A percentile compares a stretch with the other conserved stretches of the same genome.
Evolutionary conservation across 2,329 filamentous ascomycete species (phyloP).

Genomic region (Hymenoscyphus occultus): DNA sequence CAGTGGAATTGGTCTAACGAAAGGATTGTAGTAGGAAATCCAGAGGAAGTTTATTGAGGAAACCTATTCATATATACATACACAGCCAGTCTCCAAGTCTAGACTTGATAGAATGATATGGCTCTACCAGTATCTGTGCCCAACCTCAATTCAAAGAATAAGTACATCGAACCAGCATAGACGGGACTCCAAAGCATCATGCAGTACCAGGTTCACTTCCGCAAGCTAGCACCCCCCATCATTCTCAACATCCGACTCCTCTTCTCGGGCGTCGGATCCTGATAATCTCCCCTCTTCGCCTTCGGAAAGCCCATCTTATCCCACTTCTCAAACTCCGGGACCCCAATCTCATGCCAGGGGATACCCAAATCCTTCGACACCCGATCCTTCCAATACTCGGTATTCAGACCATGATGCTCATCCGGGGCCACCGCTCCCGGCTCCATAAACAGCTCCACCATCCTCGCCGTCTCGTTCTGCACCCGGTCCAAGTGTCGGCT

Average conservation of each 20-base stretch:
- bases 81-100: no score
- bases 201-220: neutral
- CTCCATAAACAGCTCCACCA: slow-evolving; percentile 21
- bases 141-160: no score
- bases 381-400: slow-evolving; percentile 15
- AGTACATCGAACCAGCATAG: no score
- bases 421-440: slow-evolving; percentile 14
- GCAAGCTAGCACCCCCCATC: neutral
- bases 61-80: no score
- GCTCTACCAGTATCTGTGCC: no score
- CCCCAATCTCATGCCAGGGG: slow-evolving; percentile 18
- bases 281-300: slow-evolving; percentile 23
- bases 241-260: slow-evolving; percentile 15
- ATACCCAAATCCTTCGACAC: slow-evolving; percentile 23
- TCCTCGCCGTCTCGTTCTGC: slow-evolving; percentile 9
- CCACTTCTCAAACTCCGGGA: slow-evolving; percentile 21
- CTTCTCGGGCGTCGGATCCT: slow-evolving; percentile 14
- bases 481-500: slow-evolving; percentile 3
- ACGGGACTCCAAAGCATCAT: no score
- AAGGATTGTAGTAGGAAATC: no score
- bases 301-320: slow-evolving; percentile 22
- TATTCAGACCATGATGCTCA: neutral
- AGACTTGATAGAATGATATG: no score
- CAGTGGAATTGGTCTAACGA: no score
- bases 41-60: no score